Evolutionary conservation across 805 yeast species (phyloP).

Genomic region (Zygoascus bituminiphila): DNA sequence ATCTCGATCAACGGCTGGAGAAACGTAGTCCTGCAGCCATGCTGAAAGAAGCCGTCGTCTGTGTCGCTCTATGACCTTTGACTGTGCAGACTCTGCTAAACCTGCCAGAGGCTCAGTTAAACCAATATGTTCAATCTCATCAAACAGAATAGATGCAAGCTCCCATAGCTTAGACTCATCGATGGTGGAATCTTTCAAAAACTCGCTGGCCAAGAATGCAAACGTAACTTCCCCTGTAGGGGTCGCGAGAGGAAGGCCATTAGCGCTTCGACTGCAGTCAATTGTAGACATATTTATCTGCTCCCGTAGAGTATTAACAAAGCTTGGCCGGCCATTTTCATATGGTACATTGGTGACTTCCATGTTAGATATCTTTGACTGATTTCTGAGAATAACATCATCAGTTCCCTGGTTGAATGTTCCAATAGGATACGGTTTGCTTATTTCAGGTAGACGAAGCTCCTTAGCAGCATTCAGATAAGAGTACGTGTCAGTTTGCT

Average conservation of each 20-base stretch:
- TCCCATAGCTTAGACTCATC: conserved; percentile 38
- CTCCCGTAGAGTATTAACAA: not conserved
- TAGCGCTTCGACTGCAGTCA: not conserved
- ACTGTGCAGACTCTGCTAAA: not conserved
- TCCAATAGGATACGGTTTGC: conserved; percentile 7
- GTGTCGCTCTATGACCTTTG: conserved; percentile 19
- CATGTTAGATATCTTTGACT: not conserved
- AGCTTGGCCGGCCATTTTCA: not conserved
- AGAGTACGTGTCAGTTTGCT: not conserved
- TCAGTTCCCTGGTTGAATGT: conserved; percentile 11
- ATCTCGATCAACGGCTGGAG: conserved; percentile 29
- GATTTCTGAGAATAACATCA: conserved; percentile 4
- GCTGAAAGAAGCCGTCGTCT: conserved; percentile 41
- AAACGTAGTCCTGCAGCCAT: conserved; percentile 50
- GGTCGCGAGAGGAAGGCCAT: conserved; percentile 7
- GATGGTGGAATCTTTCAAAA: not conserved
- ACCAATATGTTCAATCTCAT: conserved; percentile 28
- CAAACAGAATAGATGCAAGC: conserved; percentile 59
- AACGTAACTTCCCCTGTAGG: conserved; percentile 7
- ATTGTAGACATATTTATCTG: not conserved
- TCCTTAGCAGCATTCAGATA: conserved; percentile 11
- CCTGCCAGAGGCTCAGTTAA: conserved; percentile 14
- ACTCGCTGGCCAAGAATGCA: not conserved
- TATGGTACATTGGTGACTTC: not conserved
- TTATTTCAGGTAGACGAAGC: conserved; percentile 12